Conservation (phyloP, 202 grass and related monocot species). For the Panicum hallii region DNA sequence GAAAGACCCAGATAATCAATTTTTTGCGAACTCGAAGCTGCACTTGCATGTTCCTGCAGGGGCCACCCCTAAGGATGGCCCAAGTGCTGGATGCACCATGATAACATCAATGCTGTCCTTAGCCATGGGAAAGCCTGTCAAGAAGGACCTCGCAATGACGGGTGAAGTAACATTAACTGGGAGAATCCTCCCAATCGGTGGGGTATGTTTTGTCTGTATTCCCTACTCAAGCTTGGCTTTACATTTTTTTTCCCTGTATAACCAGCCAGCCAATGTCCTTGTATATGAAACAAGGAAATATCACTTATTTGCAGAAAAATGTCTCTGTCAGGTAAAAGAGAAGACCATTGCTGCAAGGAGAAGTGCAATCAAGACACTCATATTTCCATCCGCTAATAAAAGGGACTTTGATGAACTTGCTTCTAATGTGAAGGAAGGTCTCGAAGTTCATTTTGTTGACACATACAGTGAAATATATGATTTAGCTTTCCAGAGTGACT, state of each 20-base stretch:
- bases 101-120: slow-evolving; percentile 94
- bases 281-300: neutral
- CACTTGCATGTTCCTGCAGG: slow-evolving; percentile 95
- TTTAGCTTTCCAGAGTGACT: slow-evolving; percentile 64
- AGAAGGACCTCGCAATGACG: slow-evolving; percentile 93
- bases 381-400: slow-evolving; percentile 91
- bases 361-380: slow-evolving; percentile 80
- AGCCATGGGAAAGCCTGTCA: slow-evolving; percentile 81
- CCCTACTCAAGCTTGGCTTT: slow-evolving; percentile 7
- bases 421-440: slow-evolving; percentile 85
- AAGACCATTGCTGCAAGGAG: slow-evolving; percentile 92
- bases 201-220: slow-evolving; percentile 56
- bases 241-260: neutral
- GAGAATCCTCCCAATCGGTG: slow-evolving; percentile 78
- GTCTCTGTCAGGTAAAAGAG: slow-evolving; percentile 82
- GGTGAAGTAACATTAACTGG: slow-evolving; percentile 95
- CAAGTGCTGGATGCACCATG: slow-evolving; percentile 96
- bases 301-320: neutral
- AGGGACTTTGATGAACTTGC: slow-evolving; percentile 92
- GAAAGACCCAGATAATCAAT: slow-evolving; percentile 70
- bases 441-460: slow-evolving; percentile 92
- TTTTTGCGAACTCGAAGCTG: slow-evolving; percentile 83
- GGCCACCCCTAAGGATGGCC: slow-evolving; percentile 95
- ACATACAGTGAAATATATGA: slow-evolving; percentile 75
- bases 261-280: neutral